A percentile compares a stretch with the other conserved stretches of the same genome.
phyloP scores from a whole-genome alignment of 768 basidiomycete genomes.

The Mycena belliarum region DNA sequence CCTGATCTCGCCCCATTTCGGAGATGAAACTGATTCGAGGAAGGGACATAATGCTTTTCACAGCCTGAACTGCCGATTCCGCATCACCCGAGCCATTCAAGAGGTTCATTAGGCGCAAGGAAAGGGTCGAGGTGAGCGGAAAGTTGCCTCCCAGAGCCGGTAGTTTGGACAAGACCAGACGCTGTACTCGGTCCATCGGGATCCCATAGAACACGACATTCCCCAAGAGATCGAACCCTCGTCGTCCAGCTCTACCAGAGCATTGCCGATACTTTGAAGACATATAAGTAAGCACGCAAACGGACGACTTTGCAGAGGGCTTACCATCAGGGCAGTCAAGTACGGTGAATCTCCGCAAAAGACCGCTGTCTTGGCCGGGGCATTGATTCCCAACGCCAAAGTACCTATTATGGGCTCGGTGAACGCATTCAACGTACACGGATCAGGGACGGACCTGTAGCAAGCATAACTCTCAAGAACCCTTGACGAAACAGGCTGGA shows the following conservation, averaged over 20 bases:
- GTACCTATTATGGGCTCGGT: slow-evolving; percentile 42
- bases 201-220: slow-evolving; percentile 76
- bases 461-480: slow-evolving; percentile 64
- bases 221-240: slow-evolving; percentile 69
- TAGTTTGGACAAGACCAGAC: slow-evolving; percentile 62
- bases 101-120: slow-evolving; percentile 64
- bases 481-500: slow-evolving; percentile 61
- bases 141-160: slow-evolving; percentile 65
- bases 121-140: slow-evolving; percentile 66
- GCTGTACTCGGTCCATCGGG: slow-evolving; percentile 61
- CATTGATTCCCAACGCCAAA: slow-evolving; percentile 75
- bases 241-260: slow-evolving; percentile 70
- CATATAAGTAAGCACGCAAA: slow-evolving; percentile 2
- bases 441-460: slow-evolving; percentile 46
- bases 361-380: slow-evolving; percentile 64
- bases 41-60: slow-evolving; percentile 54
- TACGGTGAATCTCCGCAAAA: slow-evolving; percentile 65
- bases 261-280: slow-evolving; percentile 65
- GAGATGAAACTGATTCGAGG: slow-evolving; percentile 62
- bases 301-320: slow-evolving; percentile 12
- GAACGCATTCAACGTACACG: neutral
- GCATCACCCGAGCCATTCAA: slow-evolving; percentile 61
- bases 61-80: slow-evolving; percentile 46
- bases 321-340: slow-evolving; percentile 60
- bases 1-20: slow-evolving; percentile 52